Conservation (phyloP, 2,329 filamentous ascomycete species). For the Decorospora gaudefroyi region DNA sequence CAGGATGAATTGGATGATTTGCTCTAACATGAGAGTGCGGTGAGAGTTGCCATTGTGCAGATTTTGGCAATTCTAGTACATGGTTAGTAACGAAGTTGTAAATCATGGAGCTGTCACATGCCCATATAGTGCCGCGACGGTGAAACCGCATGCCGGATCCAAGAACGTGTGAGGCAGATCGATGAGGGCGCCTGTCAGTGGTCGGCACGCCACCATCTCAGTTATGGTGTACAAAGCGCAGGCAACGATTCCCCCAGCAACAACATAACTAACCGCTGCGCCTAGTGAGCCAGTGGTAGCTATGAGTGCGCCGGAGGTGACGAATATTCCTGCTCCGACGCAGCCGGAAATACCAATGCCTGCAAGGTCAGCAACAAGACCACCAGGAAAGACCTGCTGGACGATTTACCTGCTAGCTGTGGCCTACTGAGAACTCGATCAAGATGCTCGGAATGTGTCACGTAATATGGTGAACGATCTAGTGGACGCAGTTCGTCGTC, state of each 20-base stretch:
- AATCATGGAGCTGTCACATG: not conserved
- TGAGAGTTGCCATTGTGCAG: constrained; percentile 31
- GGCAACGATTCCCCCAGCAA: constrained; percentile 25
- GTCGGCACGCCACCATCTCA: constrained; percentile 32
- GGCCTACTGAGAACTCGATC: constrained; percentile 27
- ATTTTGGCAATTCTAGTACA: constrained; percentile 25
- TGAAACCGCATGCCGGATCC: constrained; percentile 29
- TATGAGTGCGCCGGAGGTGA: constrained; percentile 24
- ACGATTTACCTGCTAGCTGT: constrained; percentile 25
- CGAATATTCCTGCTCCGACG: constrained; percentile 28
- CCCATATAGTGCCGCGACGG: constrained; percentile 26
- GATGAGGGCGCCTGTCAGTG: constrained; percentile 28
- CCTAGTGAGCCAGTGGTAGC: constrained; percentile 28
- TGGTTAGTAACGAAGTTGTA: not conserved
- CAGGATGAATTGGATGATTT: too few relatives aligned
- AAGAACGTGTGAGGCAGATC: constrained; percentile 32
- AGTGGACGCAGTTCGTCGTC: constrained; percentile 17
- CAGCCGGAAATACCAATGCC: constrained; percentile 33
- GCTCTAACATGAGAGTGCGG: too few relatives aligned
- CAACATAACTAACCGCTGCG: constrained; percentile 27
- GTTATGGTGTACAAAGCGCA: constrained; percentile 31
- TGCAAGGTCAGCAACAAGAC: not conserved
- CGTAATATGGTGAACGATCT: constrained; percentile 28
- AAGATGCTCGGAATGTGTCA: constrained; percentile 26
- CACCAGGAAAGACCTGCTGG: not conserved